Evolutionary conservation across 768 basidiomycete species (phyloP).

Genomic region (Lyophyllum shimeji): DNA sequence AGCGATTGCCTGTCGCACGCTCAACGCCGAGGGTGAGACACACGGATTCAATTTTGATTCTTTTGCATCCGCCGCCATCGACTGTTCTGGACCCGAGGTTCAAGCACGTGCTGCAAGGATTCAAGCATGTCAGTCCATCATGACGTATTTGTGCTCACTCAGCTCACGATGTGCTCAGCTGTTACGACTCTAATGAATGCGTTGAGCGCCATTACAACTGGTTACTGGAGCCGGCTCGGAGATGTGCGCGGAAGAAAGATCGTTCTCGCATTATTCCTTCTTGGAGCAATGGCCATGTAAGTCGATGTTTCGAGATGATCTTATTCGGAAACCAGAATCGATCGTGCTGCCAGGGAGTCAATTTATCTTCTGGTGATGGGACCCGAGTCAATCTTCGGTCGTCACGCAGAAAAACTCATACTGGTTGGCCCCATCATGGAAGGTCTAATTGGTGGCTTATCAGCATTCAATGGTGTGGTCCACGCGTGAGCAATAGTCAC

Average conservation of each 20-base stretch:
- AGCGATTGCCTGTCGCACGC: constrained; percentile 65
- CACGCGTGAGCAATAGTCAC: constrained; percentile 57
- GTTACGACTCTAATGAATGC: constrained; percentile 78
- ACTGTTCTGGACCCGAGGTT: constrained; percentile 48
- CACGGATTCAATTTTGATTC: constrained; percentile 17
- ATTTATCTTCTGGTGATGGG: constrained; percentile 79
- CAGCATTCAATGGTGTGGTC: constrained; percentile 64
- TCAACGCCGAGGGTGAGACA: constrained; percentile 28
- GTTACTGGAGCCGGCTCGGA: constrained; percentile 83
- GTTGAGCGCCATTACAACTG: constrained; percentile 80
- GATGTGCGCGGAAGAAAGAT: constrained; percentile 76
- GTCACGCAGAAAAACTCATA: constrained; percentile 69
- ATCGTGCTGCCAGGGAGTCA: constrained; percentile 56
- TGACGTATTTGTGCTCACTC: background rate
- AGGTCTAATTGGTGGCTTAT: constrained; percentile 73
- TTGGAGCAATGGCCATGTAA: constrained; percentile 75
- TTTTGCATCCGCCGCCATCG: constrained; percentile 13
- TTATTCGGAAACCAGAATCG: background rate
- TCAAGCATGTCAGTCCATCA: constrained; percentile 51
- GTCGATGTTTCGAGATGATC: constrained; percentile 21
- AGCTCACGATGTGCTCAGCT: constrained; percentile 29
- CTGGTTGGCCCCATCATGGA: constrained; percentile 78
- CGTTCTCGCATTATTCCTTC: constrained; percentile 63
- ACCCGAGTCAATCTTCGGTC: constrained; percentile 42
- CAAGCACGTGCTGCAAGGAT: constrained; percentile 69